Evolutionary conservation across 768 basidiomycete genomes (phyloP).

Genomic region (Leccinum obscurum): DNA sequence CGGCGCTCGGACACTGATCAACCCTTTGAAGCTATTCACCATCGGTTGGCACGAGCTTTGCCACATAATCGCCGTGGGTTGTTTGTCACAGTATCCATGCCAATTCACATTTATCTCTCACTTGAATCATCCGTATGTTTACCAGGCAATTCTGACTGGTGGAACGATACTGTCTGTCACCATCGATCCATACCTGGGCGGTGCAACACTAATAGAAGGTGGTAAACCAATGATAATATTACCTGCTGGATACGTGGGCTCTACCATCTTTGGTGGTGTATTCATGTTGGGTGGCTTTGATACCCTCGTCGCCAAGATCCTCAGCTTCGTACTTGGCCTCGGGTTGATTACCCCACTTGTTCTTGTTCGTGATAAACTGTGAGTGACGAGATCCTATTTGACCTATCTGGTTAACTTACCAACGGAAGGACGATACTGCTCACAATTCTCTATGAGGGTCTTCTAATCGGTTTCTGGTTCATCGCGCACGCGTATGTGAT

Average conservation of each 20-base stretch:
- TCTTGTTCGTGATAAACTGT: constrained; percentile 90
- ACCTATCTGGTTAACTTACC: constrained; percentile 13
- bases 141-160: constrained; percentile 74
- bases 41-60: constrained; percentile 90
- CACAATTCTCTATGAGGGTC: constrained; percentile 78
- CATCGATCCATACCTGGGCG: constrained; percentile 83
- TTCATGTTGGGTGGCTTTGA: constrained; percentile 85
- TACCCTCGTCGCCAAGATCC: constrained; percentile 87
- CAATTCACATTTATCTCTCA: constrained; percentile 8
- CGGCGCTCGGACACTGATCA: constrained; percentile 73
- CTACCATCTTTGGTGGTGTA: constrained; percentile 77
- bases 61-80: constrained; percentile 72
- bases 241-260: constrained; percentile 80
- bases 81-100: constrained; percentile 5
- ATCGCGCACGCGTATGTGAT: constrained; percentile 80
- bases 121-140: constrained; percentile 1
- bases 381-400: constrained; percentile 30
- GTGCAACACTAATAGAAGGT: constrained; percentile 62
- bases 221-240: constrained; percentile 73
- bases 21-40: constrained; percentile 82
- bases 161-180: constrained; percentile 77
- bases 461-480: constrained; percentile 94
- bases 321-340: constrained; percentile 87
- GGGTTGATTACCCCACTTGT: constrained; percentile 84
- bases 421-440: constrained; percentile 75